These are phyloP conservation scores for Globisporangium nunn DNA, from an alignment of 352 stramenopile genomes.

Conservation along the genomic window DNA sequence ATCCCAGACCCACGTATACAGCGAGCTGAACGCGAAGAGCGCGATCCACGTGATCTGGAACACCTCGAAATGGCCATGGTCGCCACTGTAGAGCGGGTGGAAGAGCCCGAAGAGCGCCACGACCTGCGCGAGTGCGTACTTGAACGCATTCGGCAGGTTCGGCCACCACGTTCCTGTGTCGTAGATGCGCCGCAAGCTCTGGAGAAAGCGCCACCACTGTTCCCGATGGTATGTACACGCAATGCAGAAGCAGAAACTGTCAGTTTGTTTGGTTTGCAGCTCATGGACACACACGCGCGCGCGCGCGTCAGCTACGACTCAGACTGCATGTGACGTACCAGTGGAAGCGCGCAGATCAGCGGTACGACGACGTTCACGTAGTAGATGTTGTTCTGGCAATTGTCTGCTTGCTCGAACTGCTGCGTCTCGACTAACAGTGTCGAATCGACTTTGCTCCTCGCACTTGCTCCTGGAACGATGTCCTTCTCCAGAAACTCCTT, in stretches of 20 bases:
- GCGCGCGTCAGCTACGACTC: background rate
- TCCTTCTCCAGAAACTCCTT: constrained; percentile 89
- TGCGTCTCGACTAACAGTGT: constrained; percentile 5
- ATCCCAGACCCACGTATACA: constrained; percentile 83
- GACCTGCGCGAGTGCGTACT: constrained; percentile 89
- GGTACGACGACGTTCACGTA: constrained; percentile 94
- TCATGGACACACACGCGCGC: background rate
- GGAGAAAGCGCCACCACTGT: constrained; percentile 93
- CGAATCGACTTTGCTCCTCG: too few species aligned
- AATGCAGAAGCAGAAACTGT: background rate
- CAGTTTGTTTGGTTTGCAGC: background rate
- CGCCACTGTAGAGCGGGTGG: constrained; percentile 63
- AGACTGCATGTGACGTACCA: constrained; percentile 27
- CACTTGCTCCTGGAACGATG: constrained; percentile 10
- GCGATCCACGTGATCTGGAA: constrained; percentile 72
- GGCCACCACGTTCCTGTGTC: constrained; percentile 94
- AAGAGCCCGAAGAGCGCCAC: constrained; percentile 84
- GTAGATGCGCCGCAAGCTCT: constrained; percentile 93
- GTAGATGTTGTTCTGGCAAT: constrained; percentile 74
- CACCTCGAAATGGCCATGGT: constrained; percentile 13
- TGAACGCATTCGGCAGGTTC: constrained; percentile 93
- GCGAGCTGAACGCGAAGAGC: constrained; percentile 70
- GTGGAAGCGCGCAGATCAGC: constrained; percentile 90
- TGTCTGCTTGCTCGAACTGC: constrained; percentile 6
- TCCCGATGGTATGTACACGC: background rate